These are phyloP conservation scores for Calophaca sinica DNA, from an alignment of 306 rosid species.

Conservation along the genomic window DNA sequence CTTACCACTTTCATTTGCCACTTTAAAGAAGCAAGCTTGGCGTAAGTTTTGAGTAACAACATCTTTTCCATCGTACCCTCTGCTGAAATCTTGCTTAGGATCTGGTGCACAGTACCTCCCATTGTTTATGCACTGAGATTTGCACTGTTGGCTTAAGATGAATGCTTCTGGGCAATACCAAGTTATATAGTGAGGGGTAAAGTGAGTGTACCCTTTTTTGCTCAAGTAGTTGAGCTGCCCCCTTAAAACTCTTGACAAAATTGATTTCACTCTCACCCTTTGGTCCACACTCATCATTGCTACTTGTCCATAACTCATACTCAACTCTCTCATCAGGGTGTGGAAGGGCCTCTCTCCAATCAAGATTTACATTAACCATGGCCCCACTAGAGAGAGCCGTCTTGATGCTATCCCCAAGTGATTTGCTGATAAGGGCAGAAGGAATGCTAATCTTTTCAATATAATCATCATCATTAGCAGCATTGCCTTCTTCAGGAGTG, in stretches of 20 bases:
- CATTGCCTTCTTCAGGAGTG: slow-evolving; percentile 83
- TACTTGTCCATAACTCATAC: slow-evolving; percentile 95
- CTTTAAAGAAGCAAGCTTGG: slow-evolving; percentile 89
- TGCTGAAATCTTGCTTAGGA: slow-evolving; percentile 88
- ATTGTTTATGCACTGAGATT: slow-evolving; percentile 89
- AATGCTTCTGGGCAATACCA: slow-evolving; percentile 97
- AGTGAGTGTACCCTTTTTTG: slow-evolving; percentile 82
- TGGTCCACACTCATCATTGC: slow-evolving; percentile 96
- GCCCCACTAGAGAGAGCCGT: slow-evolving; percentile 62
- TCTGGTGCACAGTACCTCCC: slow-evolving; percentile 98
- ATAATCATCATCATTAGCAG: slow-evolving; percentile 66
- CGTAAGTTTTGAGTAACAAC: slow-evolving; percentile 90
- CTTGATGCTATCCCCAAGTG: slow-evolving; percentile 81
- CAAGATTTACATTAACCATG: slow-evolving; percentile 86
- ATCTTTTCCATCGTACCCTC: slow-evolving; percentile 90
- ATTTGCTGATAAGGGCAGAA: slow-evolving; percentile 85
- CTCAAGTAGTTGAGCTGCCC: slow-evolving; percentile 95
- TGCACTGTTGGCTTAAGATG: slow-evolving; percentile 80
- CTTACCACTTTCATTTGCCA: slow-evolving; percentile 84
- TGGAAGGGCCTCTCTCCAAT: slow-evolving; percentile 99
- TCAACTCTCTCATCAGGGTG: slow-evolving; percentile 98
- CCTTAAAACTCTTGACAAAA: slow-evolving; percentile 83
- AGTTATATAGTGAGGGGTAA: slow-evolving; percentile 90
- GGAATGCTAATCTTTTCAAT: slow-evolving; percentile 82
- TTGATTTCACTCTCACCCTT: slow-evolving; percentile 83